Conservation (phyloP, 2,329 filamentous ascomycete species). For the Onygenales sp. region DNA sequence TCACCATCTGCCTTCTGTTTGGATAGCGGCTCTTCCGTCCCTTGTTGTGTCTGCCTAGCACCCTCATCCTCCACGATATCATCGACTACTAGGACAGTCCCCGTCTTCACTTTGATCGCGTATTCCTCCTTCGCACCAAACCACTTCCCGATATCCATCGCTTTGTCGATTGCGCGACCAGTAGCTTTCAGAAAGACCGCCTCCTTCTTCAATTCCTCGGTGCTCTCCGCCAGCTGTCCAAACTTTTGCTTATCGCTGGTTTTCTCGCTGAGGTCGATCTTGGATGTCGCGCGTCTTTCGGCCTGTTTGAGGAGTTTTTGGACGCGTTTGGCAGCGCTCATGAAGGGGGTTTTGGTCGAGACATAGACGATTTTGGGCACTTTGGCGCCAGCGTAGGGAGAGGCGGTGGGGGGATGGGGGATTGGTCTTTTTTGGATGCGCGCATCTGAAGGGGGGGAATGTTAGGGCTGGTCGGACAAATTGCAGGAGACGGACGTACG, state of each 20-base stretch:
- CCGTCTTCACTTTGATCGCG: conserved; percentile 44
- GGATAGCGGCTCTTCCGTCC: conserved; percentile 10
- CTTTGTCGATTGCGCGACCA: conserved; percentile 49
- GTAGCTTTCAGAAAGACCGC: conserved; percentile 51
- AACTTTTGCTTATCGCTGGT: conserved; percentile 23
- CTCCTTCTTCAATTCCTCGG: conserved; percentile 32
- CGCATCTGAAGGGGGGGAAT: conserved; percentile 26
- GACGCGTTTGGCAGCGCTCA: conserved; percentile 50
- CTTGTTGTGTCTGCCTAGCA: conserved; percentile 18
- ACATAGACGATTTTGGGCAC: conserved; percentile 49
- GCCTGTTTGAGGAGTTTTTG: conserved; percentile 45
- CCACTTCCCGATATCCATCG: conserved; percentile 45
- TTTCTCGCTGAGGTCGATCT: conserved; percentile 26
- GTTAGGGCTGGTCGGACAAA: neutral
- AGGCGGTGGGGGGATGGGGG: conserved; percentile 45
- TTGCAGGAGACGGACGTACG: conserved; percentile 14
- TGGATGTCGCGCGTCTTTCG: conserved; percentile 42
- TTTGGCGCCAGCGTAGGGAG: conserved; percentile 41
- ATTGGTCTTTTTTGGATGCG: conserved; percentile 48
- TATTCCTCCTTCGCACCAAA: conserved; percentile 47
- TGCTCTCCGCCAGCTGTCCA: conserved; percentile 21
- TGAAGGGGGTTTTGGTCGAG: conserved; percentile 45
- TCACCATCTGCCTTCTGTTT: conserved; percentile 12
- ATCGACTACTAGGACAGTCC: conserved; percentile 50
- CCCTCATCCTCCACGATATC: conserved; percentile 42